These are phyloP conservation scores for Dacryopinax primogenitus DNA, from an alignment of 768 basidiomycete species.

Conservation along the genomic window DNA sequence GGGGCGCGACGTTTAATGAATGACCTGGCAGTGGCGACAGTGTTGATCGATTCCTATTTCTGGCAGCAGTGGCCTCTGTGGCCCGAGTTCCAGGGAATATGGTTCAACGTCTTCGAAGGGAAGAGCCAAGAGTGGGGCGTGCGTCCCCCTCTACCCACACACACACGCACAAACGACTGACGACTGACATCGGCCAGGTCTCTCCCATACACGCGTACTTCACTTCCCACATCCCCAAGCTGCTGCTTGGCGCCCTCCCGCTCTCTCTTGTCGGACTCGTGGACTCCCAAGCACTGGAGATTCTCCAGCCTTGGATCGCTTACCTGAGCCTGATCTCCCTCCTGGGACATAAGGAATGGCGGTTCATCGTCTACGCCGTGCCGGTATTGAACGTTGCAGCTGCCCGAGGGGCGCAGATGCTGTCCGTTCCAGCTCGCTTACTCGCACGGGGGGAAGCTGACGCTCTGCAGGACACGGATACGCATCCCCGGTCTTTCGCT, in stretches of 20 bases:
- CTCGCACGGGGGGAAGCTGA: no score
- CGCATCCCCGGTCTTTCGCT: constrained; percentile 31
- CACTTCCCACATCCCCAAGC: constrained; percentile 55
- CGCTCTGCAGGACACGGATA: neutral
- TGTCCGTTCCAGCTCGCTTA: constrained; percentile 41
- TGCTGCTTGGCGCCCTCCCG: constrained; percentile 53
- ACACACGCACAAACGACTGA: neutral
- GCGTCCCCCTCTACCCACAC: constrained; percentile 24
- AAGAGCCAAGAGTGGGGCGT: constrained; percentile 91
- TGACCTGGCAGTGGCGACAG: constrained; percentile 38
- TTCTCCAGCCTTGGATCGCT: constrained; percentile 39
- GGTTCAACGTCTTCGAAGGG: constrained; percentile 78
- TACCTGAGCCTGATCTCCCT: constrained; percentile 56
- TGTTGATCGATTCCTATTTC: constrained; percentile 69
- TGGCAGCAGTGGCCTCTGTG: constrained; percentile 64
- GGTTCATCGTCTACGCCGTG: constrained; percentile 81
- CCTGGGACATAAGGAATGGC: constrained; percentile 93
- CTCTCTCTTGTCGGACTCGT: constrained; percentile 44
- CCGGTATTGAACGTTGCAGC: constrained; percentile 72
- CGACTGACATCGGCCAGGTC: constrained; percentile 33
- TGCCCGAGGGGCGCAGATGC: constrained; percentile 45
- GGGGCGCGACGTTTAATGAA: neutral
- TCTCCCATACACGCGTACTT: constrained; percentile 62
- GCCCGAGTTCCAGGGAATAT: constrained; percentile 70
- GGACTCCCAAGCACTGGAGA: constrained; percentile 39